Conservation (phyloP, 108 stramenopile species). For the Chaetoceros muelleri region DNA sequence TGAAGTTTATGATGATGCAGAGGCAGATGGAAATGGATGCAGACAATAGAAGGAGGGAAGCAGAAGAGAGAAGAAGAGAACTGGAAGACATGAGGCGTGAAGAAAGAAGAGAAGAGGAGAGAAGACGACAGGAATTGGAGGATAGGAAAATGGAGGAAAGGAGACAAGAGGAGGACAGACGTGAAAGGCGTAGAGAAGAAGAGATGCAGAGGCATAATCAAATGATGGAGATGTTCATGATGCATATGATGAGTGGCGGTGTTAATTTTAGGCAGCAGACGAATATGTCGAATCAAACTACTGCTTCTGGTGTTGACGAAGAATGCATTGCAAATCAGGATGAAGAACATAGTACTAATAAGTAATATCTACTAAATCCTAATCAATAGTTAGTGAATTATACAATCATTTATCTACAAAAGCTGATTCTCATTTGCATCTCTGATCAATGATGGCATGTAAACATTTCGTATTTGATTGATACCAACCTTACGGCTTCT, state of each 20-base stretch:
- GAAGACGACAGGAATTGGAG: neutral
- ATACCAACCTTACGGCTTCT: conserved; percentile 11
- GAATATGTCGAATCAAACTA: no score
- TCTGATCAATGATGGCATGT: conserved; percentile 8
- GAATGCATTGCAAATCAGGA: neutral
- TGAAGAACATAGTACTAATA: neutral
- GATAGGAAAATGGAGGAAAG: neutral
- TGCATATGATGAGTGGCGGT: no score
- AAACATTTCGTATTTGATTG: conserved; percentile 22
- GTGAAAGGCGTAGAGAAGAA: neutral
- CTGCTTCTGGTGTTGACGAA: no score
- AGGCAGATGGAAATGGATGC: neutral
- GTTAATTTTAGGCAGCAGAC: no score
- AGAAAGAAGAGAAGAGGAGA: no score
- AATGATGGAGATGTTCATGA: neutral
- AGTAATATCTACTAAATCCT: neutral
- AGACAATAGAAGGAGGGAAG: no score
- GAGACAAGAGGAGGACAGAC: neutral
- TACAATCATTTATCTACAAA: neutral
- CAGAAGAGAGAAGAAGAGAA: neutral
- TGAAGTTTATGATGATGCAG: neutral
- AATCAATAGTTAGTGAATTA: neutral
- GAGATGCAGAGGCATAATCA: neutral
- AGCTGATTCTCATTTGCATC: no score
- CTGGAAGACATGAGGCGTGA: no score